Evolutionary conservation across 768 basidiomycete species (phyloP), one percentile per base, ranked within the genome.

Genomic region (Leccinum longicurvipes): DNA sequence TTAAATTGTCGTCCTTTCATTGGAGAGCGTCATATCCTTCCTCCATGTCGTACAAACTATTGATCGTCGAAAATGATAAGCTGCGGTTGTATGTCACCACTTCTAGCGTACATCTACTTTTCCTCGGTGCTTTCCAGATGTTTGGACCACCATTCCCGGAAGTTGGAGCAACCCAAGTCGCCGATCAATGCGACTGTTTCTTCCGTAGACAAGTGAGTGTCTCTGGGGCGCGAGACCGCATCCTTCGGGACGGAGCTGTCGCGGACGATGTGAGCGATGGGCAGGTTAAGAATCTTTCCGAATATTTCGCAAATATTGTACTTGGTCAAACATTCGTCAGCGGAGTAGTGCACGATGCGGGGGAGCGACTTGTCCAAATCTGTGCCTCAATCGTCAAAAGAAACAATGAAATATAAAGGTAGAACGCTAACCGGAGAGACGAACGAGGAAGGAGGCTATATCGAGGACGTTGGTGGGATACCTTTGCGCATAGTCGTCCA

Each of bases 401-500:
- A 48, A 24, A 4, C 24, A 6, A n/a, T 1, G 47, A 25, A 11
- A 10, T 24, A 28, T 24, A 12, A 15, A 25, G 19, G 8, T 51
- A 10, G 15, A 29, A 9, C 8, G 72, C 80, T 48, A 58, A 93
- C 92, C 78, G 23, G 83, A 76, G 4, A 96, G 77, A 36, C 89
- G 85, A 42, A 86, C 85, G 29, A 98, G 78, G 65, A 96, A 95
- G 21, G 82, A 76, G 2, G 89, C 93, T 52, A 98, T 87, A 66
- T 98, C 95, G 29, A 86, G 64, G 11, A 92, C 86, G 64, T 93
- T 93, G 24, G 96, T 98, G 0, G 96, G 96, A 73, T 89, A 96
- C 27, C 96, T 82, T 17, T 87, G 91, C 24, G 92, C 93, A 67
- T 86, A 96, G 69, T 96, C 87, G 68, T 99, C 96, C 96, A 98